Base-by-base conservation (phyloP, 371 early-diverging fungal species). In the Lichtheimia corymbifera region DNA sequence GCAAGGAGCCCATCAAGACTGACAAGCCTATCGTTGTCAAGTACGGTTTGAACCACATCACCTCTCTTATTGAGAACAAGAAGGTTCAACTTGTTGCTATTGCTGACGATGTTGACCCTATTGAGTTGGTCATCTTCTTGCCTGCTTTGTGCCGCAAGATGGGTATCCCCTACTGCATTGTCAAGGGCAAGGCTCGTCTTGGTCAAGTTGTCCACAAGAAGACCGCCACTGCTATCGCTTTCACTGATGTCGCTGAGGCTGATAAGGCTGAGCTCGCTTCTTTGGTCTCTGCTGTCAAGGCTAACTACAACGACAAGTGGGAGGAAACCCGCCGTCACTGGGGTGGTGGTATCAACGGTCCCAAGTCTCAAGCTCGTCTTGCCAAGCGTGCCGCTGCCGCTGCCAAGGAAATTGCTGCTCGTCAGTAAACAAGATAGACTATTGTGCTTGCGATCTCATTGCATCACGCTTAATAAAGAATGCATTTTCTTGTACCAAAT, bases 111-210 rank as follows among this genome's bases (percentile, higher is more conserved):
- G 99, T 99, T 73, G 97, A 99, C 86, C 99, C 99, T 67, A 97
- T 99, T 77, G 99, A 99, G 82, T 73, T 99, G 66, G 99, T 99
- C 65, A 74, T 99, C 69, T 99, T 96, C 94, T 88, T 99, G 73
- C 99, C 99, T 61, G 98, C 99, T 65, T 93, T 99, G 54, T 99
- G 99, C 91, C 96, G 97, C 82, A 99, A 99, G 94, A 97, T 99
- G 98, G 97, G 97, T 70, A 89, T 99, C 84, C 98, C 99, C 54
- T 99, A 99, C 92, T 90, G 89, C 85, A 97, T 99, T 75, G 97
- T 99, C 79, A 97, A 98, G 91, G 88, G 92, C 74, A 98, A 99
- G 91, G 87, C 93, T 74, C 91, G 94, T 74, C 93, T 99, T 70
- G 99, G 99, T 74, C 90, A 93, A 55, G 89, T 99, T 53, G 97